Conservation (phyloP, 2,329 filamentous ascomycete genomes). For the Ascosphaera apis region DNA sequence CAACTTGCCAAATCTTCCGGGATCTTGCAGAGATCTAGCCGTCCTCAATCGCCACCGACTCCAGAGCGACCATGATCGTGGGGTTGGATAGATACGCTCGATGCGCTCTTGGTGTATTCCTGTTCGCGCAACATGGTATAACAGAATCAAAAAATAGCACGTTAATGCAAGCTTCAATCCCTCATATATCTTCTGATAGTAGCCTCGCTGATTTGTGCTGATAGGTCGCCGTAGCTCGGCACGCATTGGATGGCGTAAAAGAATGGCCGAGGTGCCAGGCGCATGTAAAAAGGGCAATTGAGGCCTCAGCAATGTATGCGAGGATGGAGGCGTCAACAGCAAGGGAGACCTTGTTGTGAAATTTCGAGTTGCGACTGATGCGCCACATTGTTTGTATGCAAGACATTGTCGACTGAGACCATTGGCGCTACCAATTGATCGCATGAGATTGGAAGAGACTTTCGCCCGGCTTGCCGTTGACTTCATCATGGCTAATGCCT, state of each 20-base stretch:
- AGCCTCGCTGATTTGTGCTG: conserved; percentile 45
- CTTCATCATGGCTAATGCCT: too few species aligned
- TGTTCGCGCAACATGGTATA: conserved; percentile 37
- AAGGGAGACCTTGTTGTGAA: too few species aligned
- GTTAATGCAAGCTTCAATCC: conserved; percentile 48
- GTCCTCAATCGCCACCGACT: conserved; percentile 46
- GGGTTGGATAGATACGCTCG: conserved; percentile 57
- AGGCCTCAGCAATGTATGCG: too few species aligned
- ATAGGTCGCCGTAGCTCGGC: conserved; percentile 23
- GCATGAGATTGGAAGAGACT: too few species aligned
- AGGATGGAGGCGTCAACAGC: too few species aligned
- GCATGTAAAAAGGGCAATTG: too few species aligned
- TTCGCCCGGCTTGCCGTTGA: too few species aligned
- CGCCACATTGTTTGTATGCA: too few species aligned
- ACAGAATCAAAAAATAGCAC: conserved; percentile 42
- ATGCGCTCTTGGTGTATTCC: conserved; percentile 50
- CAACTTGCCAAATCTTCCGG: conserved; percentile 28
- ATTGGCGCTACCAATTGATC: too few species aligned
- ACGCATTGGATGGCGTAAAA: conserved; percentile 50
- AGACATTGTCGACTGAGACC: too few species aligned
- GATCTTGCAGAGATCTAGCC: conserved; percentile 36
- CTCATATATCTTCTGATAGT: conserved; percentile 43
- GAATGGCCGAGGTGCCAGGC: too few species aligned
- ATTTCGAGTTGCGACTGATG: too few species aligned
- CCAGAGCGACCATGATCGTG: conserved; percentile 54